Percentiles rank a stretch among this genome's conserved stretches.
Conservation (phyloP, 202 grass and related monocot genomes). For the Dendrocalamus latiflorus region DNA sequence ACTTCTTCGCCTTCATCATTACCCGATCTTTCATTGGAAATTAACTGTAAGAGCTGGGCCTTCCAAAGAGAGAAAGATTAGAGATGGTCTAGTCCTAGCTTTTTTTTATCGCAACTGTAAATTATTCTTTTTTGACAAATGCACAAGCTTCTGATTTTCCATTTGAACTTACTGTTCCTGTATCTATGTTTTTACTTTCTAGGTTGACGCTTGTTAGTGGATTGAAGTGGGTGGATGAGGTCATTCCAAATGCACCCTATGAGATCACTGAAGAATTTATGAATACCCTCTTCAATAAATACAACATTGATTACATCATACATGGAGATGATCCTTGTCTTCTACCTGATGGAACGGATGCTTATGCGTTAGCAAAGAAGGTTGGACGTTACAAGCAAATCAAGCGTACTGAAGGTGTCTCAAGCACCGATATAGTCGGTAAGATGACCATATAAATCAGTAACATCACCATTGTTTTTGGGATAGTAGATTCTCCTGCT, state of each 20-base stretch:
- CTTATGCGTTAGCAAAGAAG: slow-evolving; percentile 82
- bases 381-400: slow-evolving; percentile 93
- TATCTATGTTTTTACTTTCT: no score
- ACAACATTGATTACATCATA: slow-evolving; percentile 81
- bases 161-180: neutral
- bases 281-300: slow-evolving; percentile 89
- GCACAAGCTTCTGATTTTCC: neutral
- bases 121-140: neutral
- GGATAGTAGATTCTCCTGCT: neutral
- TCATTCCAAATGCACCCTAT: slow-evolving; percentile 76
- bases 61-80: neutral
- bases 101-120: neutral
- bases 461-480: neutral
- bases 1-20: neutral
- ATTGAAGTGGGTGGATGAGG: no score
- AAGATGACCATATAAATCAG: slow-evolving; percentile 21
- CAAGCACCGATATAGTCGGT: slow-evolving; percentile 92
- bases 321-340: slow-evolving; percentile 95
- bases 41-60: neutral
- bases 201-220: no score
- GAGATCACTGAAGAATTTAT: slow-evolving; percentile 90
- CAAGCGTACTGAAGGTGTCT: slow-evolving; percentile 90
- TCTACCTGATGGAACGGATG: slow-evolving; percentile 81
- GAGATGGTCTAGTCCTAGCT: neutral
- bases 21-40: neutral